Evolutionary conservation across 2,329 filamentous ascomycete genomes (phyloP), one percentile per base, ranked within the genome.

Genomic region (Xylariaceae sp.): DNA sequence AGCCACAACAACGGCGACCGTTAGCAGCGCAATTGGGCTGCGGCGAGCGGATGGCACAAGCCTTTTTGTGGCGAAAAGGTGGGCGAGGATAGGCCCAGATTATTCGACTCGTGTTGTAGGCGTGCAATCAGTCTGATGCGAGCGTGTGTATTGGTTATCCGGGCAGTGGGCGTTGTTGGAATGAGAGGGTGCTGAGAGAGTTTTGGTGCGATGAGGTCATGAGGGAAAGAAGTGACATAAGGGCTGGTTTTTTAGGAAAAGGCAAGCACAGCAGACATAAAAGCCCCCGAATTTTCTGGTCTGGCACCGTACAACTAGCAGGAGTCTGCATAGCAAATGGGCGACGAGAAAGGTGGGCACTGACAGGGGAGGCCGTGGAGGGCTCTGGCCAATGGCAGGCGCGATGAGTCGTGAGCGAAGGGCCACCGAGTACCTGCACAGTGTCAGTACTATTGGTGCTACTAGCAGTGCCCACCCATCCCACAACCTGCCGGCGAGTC

Each of bases 181-280:
- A 64, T 65, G 62, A 63, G 60, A 59, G 61, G 61, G 65, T 62
- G 62, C 57, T 58, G 59, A 51, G 60, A 59, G 62, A 68, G 67
- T 66, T 72, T 45, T 68, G 66, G 66, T 66, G 67, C 71, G 71
- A 73, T 73, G 71, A 73, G 71, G 71, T 73, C 71, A 73, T 73
- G 71, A 73, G 70, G 66, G 67, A 72, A 49, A 72, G 70, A 73
- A 73, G 71, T 73, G 71, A 73, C 71, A 73, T 73, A 73, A 73
- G 70, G 70, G 71, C 66, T 71, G 70, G 69, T 71, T 71, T 71
- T 69, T 68, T 68, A 69, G 64, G 67, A 68, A 69, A 65, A 69
- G 66, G 65, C 67, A 71, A 66, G 68, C 70, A 73, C 71, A 72
- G 70, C 70, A 72, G 70, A 72, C 70, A 67, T 67, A 69, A 68